Evolutionary conservation across 2,329 filamentous ascomycete genomes (phyloP).

Genomic region (Ophiosphaerella herpotricha): DNA sequence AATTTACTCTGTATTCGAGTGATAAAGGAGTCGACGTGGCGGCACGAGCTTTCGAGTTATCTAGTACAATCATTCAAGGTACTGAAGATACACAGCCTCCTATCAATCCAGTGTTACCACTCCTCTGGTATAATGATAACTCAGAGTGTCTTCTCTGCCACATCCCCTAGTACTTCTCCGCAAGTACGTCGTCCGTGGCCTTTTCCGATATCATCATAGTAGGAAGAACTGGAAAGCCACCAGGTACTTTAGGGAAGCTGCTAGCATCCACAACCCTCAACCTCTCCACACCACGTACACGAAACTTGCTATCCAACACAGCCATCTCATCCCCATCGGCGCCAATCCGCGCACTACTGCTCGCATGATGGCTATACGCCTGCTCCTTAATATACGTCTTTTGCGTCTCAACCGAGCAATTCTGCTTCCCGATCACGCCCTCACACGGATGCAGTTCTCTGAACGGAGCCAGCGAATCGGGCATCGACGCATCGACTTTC

Average conservation of each 20-base stretch:
- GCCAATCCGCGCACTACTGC: conserved; percentile 18
- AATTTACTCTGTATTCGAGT: too few relatives aligned
- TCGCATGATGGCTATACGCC: conserved; percentile 23
- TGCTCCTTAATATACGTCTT: conserved; percentile 32
- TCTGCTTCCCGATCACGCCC: conserved; percentile 57
- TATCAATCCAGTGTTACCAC: too few relatives aligned
- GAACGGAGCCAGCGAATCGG: conserved; percentile 47
- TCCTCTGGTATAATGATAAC: too few relatives aligned
- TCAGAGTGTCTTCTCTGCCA: too few relatives aligned
- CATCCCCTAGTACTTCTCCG: background rate
- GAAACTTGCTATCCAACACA: conserved; percentile 21
- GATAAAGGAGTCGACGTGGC: too few relatives aligned
- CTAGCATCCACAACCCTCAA: conserved; percentile 27
- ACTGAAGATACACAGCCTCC: too few relatives aligned
- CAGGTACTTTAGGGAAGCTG: conserved; percentile 45
- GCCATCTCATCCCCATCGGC: conserved; percentile 16
- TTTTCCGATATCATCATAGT: conserved; percentile 61
- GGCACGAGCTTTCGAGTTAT: too few relatives aligned
- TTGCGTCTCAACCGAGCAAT: conserved; percentile 27
- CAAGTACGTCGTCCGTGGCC: conserved; percentile 53
- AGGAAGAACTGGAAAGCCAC: conserved; percentile 56
- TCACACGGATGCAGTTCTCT: conserved; percentile 56
- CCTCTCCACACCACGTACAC: conserved; percentile 13
- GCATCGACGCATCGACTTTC: conserved; percentile 27
- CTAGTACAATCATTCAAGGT: too few relatives aligned